phyloP scores from a whole-genome alignment of 139 green algal species.

The Eudorina sp. region DNA sequence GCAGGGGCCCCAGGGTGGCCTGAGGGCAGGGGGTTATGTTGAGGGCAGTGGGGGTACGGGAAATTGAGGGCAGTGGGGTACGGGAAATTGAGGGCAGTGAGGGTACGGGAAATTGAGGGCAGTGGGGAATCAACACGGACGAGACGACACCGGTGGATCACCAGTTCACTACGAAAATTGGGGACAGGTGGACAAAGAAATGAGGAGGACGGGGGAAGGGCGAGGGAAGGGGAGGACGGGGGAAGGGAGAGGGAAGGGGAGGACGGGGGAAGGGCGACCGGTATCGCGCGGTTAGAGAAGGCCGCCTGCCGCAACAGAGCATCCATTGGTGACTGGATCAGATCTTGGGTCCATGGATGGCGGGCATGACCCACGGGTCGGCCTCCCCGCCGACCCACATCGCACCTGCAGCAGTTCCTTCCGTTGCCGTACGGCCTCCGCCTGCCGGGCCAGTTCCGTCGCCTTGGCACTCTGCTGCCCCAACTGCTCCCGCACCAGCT shows the following conservation, averaged over 20 bases:
- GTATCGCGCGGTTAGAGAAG: neutral
- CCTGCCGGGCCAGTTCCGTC: slow-evolving; percentile 9
- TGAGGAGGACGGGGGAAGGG: neutral
- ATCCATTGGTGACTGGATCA: too few species aligned
- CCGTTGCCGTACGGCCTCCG: slow-evolving; percentile 19
- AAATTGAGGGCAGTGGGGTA: neutral
- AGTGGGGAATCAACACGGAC: neutral
- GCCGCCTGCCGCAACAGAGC: neutral
- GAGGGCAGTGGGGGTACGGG: neutral
- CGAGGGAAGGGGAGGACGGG: too few species aligned
- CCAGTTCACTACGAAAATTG: neutral
- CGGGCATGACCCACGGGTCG: too few species aligned
- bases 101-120: neutral
- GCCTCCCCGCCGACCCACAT: neutral
- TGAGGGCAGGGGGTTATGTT: neutral
- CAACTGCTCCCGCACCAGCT: slow-evolving; percentile 19
- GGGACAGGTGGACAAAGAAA: neutral
- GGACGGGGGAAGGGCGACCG: too few species aligned
- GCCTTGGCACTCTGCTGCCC: slow-evolving; percentile 33
- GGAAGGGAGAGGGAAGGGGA: too few species aligned
- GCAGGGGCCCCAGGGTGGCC: slow-evolving; percentile 50
- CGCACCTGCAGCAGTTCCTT: slow-evolving; percentile 34
- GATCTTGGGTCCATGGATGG: neutral
- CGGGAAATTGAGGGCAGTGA: neutral
- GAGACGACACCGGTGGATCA: neutral